A percentile compares a stretch with the other conserved stretches of the same genome.
Conservation (phyloP, 805 yeast species). For the Candida tallmaniae region DNA sequence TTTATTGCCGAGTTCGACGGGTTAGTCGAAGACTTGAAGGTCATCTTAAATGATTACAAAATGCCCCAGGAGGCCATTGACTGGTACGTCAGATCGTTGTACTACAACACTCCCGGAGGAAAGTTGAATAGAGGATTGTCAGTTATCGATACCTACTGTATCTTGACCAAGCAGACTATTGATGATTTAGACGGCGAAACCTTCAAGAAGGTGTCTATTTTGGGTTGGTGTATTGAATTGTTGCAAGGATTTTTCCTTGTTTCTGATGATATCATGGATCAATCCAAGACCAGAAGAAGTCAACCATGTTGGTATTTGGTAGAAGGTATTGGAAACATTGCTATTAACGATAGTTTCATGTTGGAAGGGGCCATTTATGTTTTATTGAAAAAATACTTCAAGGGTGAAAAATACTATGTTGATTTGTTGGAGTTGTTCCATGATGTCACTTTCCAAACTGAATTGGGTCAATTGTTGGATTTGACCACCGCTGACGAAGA, state of each 20-base stretch:
- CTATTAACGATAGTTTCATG: constrained; percentile 97
- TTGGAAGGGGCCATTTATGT: constrained; percentile 91
- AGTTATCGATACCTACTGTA: constrained; percentile 86
- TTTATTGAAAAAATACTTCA: constrained; percentile 85
- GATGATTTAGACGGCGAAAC: constrained; percentile 63
- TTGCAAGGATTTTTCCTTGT: constrained; percentile 95
- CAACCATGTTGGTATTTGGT: constrained; percentile 96
- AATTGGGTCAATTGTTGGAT: constrained; percentile 93
- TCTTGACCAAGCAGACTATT: constrained; percentile 57
- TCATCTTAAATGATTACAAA: constrained; percentile 59
- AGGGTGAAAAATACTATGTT: constrained; percentile 73
- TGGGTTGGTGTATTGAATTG: constrained; percentile 95
- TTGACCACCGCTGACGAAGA: constrained; percentile 97
- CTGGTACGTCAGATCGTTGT: constrained; percentile 73
- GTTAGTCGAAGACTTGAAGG: constrained; percentile 70
- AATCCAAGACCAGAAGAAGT: constrained; percentile 93
- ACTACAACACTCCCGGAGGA: constrained; percentile 94
- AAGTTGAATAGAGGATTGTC: constrained; percentile 94
- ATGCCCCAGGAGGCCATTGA: constrained; percentile 82
- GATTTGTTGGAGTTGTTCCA: constrained; percentile 92
- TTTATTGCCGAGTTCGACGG: constrained; percentile 69
- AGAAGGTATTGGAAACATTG: constrained; percentile 81
- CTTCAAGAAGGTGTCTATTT: constrained; percentile 77
- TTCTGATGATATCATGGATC: constrained; percentile 98
- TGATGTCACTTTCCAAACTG: constrained; percentile 96